A percentile compares a stretch with the other conserved stretches of the same genome.
Evolutionary conservation across 805 yeast genomes (phyloP).

Genomic region (Kodamaea sagamina): DNA sequence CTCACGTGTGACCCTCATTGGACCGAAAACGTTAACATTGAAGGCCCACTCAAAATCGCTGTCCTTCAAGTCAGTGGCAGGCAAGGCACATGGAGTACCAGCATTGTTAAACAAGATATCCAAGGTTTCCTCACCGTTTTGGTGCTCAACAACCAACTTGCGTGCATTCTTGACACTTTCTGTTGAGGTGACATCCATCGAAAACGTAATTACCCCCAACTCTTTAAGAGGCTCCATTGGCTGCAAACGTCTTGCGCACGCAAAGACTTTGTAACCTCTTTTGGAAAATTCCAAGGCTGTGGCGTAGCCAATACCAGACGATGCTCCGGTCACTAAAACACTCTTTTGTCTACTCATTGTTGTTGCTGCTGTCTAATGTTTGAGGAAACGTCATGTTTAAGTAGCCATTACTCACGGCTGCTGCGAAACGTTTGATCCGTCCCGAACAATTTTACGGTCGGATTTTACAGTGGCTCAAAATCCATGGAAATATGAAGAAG

Average conservation of each 20-base stretch:
- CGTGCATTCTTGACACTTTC: slow-evolving; percentile 51
- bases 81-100: slow-evolving; percentile 72
- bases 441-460: too few relatives aligned
- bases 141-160: slow-evolving; percentile 32
- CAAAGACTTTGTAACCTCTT: slow-evolving; percentile 62
- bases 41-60: slow-evolving; percentile 52
- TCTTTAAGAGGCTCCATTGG: slow-evolving; percentile 54
- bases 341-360: slow-evolving; percentile 6
- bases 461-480: too few relatives aligned
- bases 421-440: too few relatives aligned
- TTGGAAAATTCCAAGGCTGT: slow-evolving; percentile 50
- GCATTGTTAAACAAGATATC: slow-evolving; percentile 75
- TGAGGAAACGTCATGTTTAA: too few relatives aligned
- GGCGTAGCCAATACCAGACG: slow-evolving; percentile 56
- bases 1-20: slow-evolving; percentile 62
- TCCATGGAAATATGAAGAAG: too few relatives aligned
- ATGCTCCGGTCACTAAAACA: slow-evolving; percentile 50
- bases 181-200: slow-evolving; percentile 58
- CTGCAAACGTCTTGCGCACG: slow-evolving; percentile 69
- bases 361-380: too few relatives aligned
- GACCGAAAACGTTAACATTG: slow-evolving; percentile 71
- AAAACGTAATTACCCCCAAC: slow-evolving; percentile 46
- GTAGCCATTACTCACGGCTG: too few relatives aligned
- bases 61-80: slow-evolving; percentile 67
- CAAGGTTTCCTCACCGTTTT: slow-evolving; percentile 41